Conservation (phyloP, 768 basidiomycete genomes). For the Boletus reticuloceps region DNA sequence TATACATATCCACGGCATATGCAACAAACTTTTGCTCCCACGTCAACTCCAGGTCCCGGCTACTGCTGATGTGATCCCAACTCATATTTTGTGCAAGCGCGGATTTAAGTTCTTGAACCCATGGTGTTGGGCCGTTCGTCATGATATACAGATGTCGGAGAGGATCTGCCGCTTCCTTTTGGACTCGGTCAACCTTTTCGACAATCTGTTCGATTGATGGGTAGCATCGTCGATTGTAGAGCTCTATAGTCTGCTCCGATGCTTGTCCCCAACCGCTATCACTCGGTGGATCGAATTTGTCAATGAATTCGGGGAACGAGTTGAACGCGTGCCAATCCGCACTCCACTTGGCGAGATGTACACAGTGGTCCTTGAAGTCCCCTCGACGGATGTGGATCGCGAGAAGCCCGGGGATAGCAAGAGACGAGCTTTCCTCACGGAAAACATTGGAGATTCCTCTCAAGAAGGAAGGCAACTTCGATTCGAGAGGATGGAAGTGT, state of each 20-base stretch:
- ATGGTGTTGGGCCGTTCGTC: slow-evolving; percentile 43
- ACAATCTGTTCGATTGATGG: slow-evolving; percentile 45
- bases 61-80: slow-evolving; percentile 44
- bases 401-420: slow-evolving; percentile 39
- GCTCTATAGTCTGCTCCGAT: slow-evolving; percentile 17
- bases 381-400: slow-evolving; percentile 53
- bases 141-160: slow-evolving; percentile 45
- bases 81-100: slow-evolving; percentile 29
- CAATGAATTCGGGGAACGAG: slow-evolving; percentile 39
- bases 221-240: slow-evolving; percentile 40
- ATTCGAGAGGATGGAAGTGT: slow-evolving; percentile 31
- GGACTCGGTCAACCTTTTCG: slow-evolving; percentile 35
- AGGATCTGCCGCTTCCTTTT: slow-evolving; percentile 15
- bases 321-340: slow-evolving; percentile 46
- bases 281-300: slow-evolving; percentile 34
- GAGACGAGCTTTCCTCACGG: slow-evolving; percentile 1
- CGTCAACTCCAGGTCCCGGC: slow-evolving; percentile 41
- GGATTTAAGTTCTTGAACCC: slow-evolving; percentile 40
- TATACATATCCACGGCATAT: slow-evolving; percentile 50
- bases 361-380: slow-evolving; percentile 48
- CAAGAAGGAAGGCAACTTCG: neutral
- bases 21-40: slow-evolving; percentile 43
- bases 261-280: slow-evolving; percentile 17
- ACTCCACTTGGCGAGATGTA: slow-evolving; percentile 33
- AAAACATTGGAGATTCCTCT: neutral